Evolutionary conservation across 306 rosid species (phyloP), one percentile per base, ranked within the genome.

Genomic region (Prunus dulcis): DNA sequence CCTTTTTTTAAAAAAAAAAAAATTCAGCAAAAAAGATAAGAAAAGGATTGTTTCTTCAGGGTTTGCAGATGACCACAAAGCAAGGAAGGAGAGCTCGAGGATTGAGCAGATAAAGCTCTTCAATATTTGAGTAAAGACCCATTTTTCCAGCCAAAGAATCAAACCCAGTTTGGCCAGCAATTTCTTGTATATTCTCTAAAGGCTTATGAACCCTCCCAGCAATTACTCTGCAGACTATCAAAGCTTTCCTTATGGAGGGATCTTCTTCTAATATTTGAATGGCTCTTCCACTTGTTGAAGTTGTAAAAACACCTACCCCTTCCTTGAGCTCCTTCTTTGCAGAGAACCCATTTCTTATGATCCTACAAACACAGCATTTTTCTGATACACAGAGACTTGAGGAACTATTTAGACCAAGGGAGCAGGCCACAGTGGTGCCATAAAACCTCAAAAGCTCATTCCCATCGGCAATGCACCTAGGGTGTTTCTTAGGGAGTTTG

Each of bases 151-250:
- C 97, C 88, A 93, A 82, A 34, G 96, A 93, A 81, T 93, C 96
- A 82, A 93, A 93, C 22, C 96, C 96, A n/a, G 89, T 71, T 86
- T 90, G 96, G 5, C 89, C 90, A 78, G 88, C 82, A 84, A 93
- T 90, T 71, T 93, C 96, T 62, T 89, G 88, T 61, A 93, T 90
- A 46, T 93, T 93, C 66, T 93, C 97, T 81, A 93, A 84, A 19
- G 96, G 92, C 87, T 89, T 87, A 79, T 93, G 97, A 45, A 93
- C 97, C 69, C 97, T 87, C 49, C 97, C 97, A 63, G 97, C 97
- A 75, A 93, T 85, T 22, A 90, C 97, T 80, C 97, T 89, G 80
- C 96, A 93, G 1, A 93, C 93, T 46, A 93, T 86, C 41, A 90
- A 74, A 45, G 92, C 93, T 70, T 93, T 93, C 66, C 92, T 87